Conservation (phyloP, 257 asterid species). For the Echites panduratus region DNA sequence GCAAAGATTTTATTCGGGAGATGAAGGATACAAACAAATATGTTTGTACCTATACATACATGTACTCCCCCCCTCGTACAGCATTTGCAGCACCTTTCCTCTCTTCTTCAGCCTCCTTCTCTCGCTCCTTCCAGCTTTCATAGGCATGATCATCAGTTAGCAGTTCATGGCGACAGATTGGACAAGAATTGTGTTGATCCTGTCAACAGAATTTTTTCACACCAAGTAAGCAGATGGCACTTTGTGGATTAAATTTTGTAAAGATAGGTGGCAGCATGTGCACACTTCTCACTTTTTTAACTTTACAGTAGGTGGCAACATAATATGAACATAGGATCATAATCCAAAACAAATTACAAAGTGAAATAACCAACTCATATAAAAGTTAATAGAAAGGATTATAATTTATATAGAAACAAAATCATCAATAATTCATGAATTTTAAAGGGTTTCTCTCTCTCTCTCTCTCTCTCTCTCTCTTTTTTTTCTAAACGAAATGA, state of each 20-base stretch:
- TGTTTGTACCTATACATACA: slow-evolving; percentile 55
- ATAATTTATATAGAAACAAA: not conserved
- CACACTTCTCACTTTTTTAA: not conserved
- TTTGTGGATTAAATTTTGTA: not conserved
- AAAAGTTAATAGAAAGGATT: not conserved
- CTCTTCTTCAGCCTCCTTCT: slow-evolving; percentile 94
- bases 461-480: too few species aligned
- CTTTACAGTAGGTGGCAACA: not conserved
- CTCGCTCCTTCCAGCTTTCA: slow-evolving; percentile 91
- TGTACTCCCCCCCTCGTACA: slow-evolving; percentile 88
- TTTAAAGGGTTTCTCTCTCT: too few species aligned
- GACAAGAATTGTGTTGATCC: slow-evolving; percentile 97
- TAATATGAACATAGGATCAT: not conserved
- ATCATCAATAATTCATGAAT: not conserved
- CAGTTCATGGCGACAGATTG: slow-evolving; percentile 89
- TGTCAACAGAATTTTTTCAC: slow-evolving; percentile 16
- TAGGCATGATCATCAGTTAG: slow-evolving; percentile 86
- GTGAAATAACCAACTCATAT: not conserved
- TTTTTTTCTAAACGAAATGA: too few species aligned
- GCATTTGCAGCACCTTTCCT: slow-evolving; percentile 98
- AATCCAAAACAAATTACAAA: not conserved
- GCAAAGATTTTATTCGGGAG: not conserved
- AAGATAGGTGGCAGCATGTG: not conserved
- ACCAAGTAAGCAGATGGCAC: slow-evolving; percentile 2
- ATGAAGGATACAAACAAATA: not conserved